Conservation (phyloP, 257 asterid genomes). For the Solanum pennellii region DNA sequence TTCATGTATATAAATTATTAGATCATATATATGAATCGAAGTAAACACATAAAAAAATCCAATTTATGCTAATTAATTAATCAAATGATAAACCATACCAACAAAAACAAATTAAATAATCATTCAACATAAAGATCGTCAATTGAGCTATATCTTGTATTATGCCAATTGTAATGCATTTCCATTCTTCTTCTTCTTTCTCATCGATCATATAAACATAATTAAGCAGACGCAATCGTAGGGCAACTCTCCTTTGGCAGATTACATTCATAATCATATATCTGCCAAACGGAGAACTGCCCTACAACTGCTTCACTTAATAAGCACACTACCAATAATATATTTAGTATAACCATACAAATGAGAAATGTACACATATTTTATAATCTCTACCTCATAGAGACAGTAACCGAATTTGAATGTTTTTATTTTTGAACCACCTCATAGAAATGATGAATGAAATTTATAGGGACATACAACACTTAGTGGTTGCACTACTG, state of each 20-base stretch:
- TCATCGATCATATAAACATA: background rate
- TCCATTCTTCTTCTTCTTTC: background rate
- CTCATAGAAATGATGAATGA: background rate
- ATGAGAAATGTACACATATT: background rate
- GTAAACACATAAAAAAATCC: background rate
- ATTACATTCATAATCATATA: background rate
- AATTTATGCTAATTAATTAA: background rate
- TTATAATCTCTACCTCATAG: background rate
- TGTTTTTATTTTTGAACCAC: background rate
- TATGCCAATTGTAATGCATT: background rate
- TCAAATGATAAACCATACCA: background rate
- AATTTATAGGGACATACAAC: background rate
- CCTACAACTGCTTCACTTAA: conserved; percentile 8
- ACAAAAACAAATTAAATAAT: background rate
- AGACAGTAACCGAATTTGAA: background rate
- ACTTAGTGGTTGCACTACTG: background rate
- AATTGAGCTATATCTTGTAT: background rate
- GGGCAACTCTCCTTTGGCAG: conserved; percentile 29
- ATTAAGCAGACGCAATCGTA: conserved; percentile 11
- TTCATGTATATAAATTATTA: background rate
- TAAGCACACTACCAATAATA: background rate
- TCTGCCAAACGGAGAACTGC: conserved; percentile 2
- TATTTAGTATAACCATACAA: background rate
- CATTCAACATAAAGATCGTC: background rate
- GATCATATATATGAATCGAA: background rate